These are phyloP conservation scores for Beverwykella pulmonaria DNA, from an alignment of 495 filamentous ascomycete genomes.

Conservation along the genomic window DNA sequence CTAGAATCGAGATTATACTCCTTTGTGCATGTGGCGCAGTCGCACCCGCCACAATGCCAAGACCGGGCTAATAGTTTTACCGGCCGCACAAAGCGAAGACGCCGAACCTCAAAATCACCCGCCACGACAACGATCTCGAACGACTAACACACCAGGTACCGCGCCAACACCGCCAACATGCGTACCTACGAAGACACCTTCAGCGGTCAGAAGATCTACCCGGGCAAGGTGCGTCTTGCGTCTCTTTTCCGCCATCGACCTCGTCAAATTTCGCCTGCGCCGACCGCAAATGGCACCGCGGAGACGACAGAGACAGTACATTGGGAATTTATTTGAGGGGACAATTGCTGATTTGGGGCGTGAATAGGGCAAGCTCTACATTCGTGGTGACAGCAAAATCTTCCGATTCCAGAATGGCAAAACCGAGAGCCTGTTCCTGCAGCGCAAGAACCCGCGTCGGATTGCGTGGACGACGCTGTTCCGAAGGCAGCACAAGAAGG, in stretches of 20 bases:
- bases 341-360: conserved; percentile 24
- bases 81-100: conserved; percentile 23
- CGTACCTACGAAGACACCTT: conserved; percentile 98
- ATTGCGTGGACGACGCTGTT: conserved; percentile 98
- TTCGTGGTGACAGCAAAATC: conserved; percentile 99
- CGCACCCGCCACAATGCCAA: conserved; percentile 20
- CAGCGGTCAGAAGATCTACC: conserved; percentile 98
- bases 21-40: conserved; percentile 6
- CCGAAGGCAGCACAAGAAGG: conserved; percentile 99
- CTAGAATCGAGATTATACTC: not conserved
- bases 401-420: conserved; percentile 99
- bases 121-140: conserved; percentile 37
- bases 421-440: conserved; percentile 98
- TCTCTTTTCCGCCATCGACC: conserved; percentile 11
- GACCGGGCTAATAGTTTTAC: conserved; percentile 7
- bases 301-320: not conserved
- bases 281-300: not conserved
- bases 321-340: not conserved
- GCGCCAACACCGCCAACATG: conserved; percentile 68
- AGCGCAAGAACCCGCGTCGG: conserved; percentile 99
- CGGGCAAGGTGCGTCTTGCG: conserved; percentile 82
- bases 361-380: conserved; percentile 89
- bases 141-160: conserved; percentile 39
- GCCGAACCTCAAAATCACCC: conserved; percentile 25
- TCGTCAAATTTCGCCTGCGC: not conserved